Base-by-base conservation (phyloP, 208 protist species). In the Novymonas esmeraldas region DNA sequence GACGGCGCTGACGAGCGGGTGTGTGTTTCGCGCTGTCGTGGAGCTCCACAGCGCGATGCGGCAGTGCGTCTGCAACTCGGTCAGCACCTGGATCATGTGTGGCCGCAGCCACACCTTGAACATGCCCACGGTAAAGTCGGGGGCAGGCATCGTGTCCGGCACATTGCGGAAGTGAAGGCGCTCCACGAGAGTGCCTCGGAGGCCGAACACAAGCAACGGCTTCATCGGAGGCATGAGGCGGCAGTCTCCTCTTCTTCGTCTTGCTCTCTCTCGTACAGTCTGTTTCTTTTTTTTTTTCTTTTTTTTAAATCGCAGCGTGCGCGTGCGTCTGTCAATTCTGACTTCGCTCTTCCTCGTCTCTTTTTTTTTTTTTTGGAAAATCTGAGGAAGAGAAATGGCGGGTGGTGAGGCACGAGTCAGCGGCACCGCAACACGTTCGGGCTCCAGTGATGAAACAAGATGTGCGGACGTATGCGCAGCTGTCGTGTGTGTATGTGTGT, bases 41-140 rank as follows among this genome's bases (percentile, higher is more conserved):
- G 88, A 90, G 78, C 88, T 94, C 89, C 91, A 96, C n/a, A 96
- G 57, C 26, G 91, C 86, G 28, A 96, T 57, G n/a, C 77, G 60
- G 75, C 91, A 96, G 67, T 87, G 75, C 63, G 73, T 18, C 76
- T 93, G 86, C 50, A 96, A 78, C 1, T 66, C 81, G 13, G 54
- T 64, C 5, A 96, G 76, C 11, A 85, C 81, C 52, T 82, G 67
- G 34, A 89, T 60, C 63, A 87, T 76, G 48, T 90, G 76, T 3
- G 85, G 91, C 2, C 91, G 85, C 50, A 96, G 78, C 91, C 91
- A 96, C 33, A 96, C 80, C 52, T 89, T 87, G 38, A 72, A 75
- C 39, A 92, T 67, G 16, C 88, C 88, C 0, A 96, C 88, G 1
- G 86, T 87, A 3, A 96, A 59, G 56, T 92, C 87, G 2, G 82